phyloP scores from a whole-genome alignment of 441 rosid genomes.

The Biscutella auriculata region DNA sequence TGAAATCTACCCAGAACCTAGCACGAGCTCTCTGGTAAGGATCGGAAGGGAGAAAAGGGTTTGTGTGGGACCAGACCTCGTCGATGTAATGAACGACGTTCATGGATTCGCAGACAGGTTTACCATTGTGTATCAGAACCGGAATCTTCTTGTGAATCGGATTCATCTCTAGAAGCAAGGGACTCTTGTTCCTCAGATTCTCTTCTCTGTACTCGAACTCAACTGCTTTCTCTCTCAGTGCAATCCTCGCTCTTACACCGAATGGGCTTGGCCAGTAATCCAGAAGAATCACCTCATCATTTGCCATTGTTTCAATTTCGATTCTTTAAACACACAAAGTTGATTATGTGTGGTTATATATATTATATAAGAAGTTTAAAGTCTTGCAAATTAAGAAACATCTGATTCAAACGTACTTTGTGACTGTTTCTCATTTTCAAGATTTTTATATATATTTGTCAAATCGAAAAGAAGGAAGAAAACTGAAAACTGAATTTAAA shows the following conservation, averaged over 20 bases:
- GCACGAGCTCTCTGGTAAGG: conserved; percentile 28
- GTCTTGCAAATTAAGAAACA: too few species aligned
- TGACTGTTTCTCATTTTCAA: too few species aligned
- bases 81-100: conserved; percentile 28
- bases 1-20: conserved; percentile 30
- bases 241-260: conserved; percentile 28
- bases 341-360: too few species aligned
- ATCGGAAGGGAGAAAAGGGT: conserved; percentile 32
- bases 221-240: conserved; percentile 25
- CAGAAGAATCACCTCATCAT: conserved; percentile 20
- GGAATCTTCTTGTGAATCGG: conserved; percentile 33
- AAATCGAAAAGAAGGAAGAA: too few species aligned
- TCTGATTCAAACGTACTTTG: too few species aligned
- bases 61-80: conserved; percentile 26
- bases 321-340: too few species aligned
- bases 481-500: too few species aligned
- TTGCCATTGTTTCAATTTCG: conserved; percentile 7
- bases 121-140: conserved; percentile 31
- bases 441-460: too few species aligned
- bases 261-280: conserved; percentile 29
- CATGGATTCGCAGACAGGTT: conserved; percentile 25
- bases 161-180: conserved; percentile 23
- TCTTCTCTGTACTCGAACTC: conserved; percentile 27
- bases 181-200: conserved; percentile 22
- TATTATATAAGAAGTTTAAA: too few species aligned